phyloP scores from a whole-genome alignment of 2,329 filamentous ascomycete species.

The Thielaviopsis musarum region DNA sequence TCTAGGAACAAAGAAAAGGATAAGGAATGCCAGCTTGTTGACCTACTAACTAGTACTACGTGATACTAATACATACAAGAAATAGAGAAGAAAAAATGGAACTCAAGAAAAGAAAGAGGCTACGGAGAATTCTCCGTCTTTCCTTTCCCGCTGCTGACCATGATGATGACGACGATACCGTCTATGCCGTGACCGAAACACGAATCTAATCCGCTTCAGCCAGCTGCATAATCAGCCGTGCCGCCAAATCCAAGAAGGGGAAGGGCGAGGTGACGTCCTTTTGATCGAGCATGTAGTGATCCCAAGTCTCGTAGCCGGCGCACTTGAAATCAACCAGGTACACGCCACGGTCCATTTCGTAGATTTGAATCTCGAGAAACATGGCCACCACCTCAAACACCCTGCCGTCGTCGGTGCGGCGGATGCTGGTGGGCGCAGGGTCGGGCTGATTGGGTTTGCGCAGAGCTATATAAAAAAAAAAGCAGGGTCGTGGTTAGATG shows the following conservation, averaged over 20 bases:
- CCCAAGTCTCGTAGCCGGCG: slow-evolving; percentile 73
- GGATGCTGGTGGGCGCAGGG: slow-evolving; percentile 3
- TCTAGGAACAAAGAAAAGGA: neutral
- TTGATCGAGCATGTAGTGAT: slow-evolving; percentile 65
- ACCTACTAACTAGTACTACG: neutral
- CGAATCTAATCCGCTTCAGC: slow-evolving; percentile 51
- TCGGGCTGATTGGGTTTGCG: slow-evolving; percentile 7
- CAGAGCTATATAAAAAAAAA: neutral
- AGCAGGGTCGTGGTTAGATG: neutral
- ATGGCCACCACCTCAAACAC: slow-evolving; percentile 58
- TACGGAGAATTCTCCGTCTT: neutral
- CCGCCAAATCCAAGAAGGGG: slow-evolving; percentile 87
- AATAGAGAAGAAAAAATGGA: slow-evolving; percentile 5
- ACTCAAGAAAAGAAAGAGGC: slow-evolving; percentile 5
- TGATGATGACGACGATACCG: too few relatives aligned
- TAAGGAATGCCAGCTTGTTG: neutral
- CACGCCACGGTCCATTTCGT: slow-evolving; percentile 80
- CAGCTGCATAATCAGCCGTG: slow-evolving; percentile 80
- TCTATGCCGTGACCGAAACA: neutral
- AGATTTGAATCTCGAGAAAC: slow-evolving; percentile 90
- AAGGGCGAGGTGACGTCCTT: slow-evolving; percentile 93
- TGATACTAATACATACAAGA: neutral
- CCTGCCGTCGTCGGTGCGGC: slow-evolving; percentile 21
- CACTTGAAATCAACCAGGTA: slow-evolving; percentile 98
- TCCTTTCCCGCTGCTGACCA: neutral